Evolutionary conservation across 768 basidiomycete species (phyloP).

Genomic region (Chlorophyllum brunneum): DNA sequence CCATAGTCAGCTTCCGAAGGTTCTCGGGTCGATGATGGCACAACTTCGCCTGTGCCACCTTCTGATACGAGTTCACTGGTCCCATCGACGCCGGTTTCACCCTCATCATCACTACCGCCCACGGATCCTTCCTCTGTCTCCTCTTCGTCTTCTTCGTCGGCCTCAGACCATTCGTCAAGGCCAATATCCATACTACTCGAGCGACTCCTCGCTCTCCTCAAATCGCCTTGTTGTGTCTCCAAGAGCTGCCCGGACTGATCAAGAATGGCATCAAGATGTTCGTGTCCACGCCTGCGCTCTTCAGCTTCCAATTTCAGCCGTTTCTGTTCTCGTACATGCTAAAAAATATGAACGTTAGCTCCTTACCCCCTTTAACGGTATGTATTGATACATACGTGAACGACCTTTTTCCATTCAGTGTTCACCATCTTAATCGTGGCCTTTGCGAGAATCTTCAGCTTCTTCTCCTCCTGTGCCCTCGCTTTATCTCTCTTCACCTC

Average conservation of each 20-base stretch:
- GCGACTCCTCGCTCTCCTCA: conserved; percentile 55
- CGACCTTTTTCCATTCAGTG: conserved; percentile 85
- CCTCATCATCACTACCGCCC: conserved; percentile 26
- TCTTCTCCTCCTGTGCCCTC: conserved; percentile 58
- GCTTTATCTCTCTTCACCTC: conserved; percentile 60
- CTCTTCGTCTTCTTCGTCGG: conserved; percentile 27
- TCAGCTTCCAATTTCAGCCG: conserved; percentile 65
- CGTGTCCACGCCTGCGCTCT: conserved; percentile 73
- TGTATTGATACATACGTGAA: conserved; percentile 53
- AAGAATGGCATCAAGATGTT: conserved; percentile 87
- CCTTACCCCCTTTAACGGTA: background rate
- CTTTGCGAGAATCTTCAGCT: conserved; percentile 64
- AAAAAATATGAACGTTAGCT: conserved; percentile 7
- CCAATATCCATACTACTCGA: conserved; percentile 47
- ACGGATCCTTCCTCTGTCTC: conserved; percentile 26
- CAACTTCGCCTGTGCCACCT: background rate
- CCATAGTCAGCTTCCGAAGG: background rate
- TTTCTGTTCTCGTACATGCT: conserved; percentile 76
- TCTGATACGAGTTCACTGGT: background rate
- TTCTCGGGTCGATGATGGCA: background rate
- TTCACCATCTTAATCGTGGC: conserved; percentile 66
- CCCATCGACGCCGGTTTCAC: no score
- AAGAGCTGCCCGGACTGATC: conserved; percentile 86
- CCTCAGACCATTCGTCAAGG: conserved; percentile 29
- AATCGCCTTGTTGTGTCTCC: conserved; percentile 75